Conservation (phyloP, 352 stramenopile species). For the Nothophytophthora sp. region DNA sequence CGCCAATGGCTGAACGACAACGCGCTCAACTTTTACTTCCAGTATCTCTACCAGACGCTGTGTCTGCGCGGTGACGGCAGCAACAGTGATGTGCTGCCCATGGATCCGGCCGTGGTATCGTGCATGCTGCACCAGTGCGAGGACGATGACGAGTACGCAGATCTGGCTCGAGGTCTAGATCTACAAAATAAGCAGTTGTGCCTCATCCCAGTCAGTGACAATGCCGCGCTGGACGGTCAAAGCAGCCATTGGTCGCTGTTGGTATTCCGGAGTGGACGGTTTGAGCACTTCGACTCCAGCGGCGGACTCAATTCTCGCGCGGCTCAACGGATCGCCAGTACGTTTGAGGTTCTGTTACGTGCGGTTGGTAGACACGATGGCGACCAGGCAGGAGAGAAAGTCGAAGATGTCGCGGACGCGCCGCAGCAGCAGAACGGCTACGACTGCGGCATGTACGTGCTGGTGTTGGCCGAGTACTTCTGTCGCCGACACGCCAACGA, state of each 20-base stretch:
- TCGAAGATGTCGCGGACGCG: conserved; percentile 35
- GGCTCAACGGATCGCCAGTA: conserved; percentile 37
- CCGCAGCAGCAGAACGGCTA: conserved; percentile 81
- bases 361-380: conserved; percentile 7
- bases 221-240: conserved; percentile 47
- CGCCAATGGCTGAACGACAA: conserved; percentile 85
- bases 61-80: no score
- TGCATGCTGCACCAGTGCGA: conserved; percentile 85
- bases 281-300: conserved; percentile 79
- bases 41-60: conserved; percentile 54
- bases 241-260: conserved; percentile 83
- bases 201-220: conserved; percentile 76
- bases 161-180: conserved; percentile 52
- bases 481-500: conserved; percentile 27
- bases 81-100: conserved; percentile 55
- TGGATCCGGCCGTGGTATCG: conserved; percentile 79
- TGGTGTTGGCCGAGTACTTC: conserved; percentile 66
- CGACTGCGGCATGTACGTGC: conserved; percentile 84
- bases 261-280: conserved; percentile 38
- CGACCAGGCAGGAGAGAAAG: conserved; percentile 4
- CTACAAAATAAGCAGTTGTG: conserved; percentile 41
- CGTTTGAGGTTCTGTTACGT: conserved; percentile 46
- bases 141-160: conserved; percentile 73
- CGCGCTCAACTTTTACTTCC: conserved; percentile 84
- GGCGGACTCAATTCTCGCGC: conserved; percentile 54